Percentiles rank a stretch among this genome's conserved stretches.
phyloP scores from a whole-genome alignment of 495 filamentous ascomycete genomes.

The Cercophora sp. region DNA sequence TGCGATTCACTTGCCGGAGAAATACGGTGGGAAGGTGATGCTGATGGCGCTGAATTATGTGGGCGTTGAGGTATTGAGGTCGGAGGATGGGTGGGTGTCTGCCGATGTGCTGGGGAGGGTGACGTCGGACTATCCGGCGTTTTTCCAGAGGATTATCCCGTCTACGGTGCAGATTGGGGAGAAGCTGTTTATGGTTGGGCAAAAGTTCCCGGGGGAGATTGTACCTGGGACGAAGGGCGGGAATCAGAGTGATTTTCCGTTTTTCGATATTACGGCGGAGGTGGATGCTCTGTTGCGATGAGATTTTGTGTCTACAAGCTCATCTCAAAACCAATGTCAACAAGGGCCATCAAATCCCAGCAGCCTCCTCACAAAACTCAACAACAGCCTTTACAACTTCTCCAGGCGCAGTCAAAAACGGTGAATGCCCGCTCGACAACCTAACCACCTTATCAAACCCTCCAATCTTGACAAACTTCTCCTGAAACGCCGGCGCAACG shows the following conservation, averaged over 20 bases:
- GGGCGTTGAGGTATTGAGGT: constrained; percentile 30
- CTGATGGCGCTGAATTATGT: constrained; percentile 21
- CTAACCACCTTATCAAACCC: constrained; percentile 9
- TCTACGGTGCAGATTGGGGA: constrained; percentile 25
- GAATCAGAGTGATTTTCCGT: constrained; percentile 27
- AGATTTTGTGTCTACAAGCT: too few species aligned
- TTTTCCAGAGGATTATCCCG: constrained; percentile 15
- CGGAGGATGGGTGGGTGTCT: constrained; percentile 24
- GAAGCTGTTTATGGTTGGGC: constrained; percentile 23
- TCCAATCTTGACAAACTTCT: constrained; percentile 1
- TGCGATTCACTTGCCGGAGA: constrained; percentile 27
- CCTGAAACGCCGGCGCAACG: neutral
- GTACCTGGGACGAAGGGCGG: constrained; percentile 25
- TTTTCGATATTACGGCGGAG: constrained; percentile 16
- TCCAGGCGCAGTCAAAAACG: constrained; percentile 3
- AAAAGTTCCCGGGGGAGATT: constrained; percentile 23
- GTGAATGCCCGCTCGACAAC: constrained; percentile 3
- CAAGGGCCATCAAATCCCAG: too few species aligned
- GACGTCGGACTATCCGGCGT: constrained; percentile 15
- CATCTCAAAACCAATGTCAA: too few species aligned
- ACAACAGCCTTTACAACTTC: neutral
- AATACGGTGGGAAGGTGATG: constrained; percentile 28
- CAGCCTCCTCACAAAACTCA: constrained; percentile 1
- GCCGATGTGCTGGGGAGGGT: constrained; percentile 31
- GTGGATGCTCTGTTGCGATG: constrained; percentile 10